These are phyloP conservation scores for Coleophoma eucalyptorum DNA, from an alignment of 2,329 filamentous ascomycete genomes.

Conservation along the genomic window DNA sequence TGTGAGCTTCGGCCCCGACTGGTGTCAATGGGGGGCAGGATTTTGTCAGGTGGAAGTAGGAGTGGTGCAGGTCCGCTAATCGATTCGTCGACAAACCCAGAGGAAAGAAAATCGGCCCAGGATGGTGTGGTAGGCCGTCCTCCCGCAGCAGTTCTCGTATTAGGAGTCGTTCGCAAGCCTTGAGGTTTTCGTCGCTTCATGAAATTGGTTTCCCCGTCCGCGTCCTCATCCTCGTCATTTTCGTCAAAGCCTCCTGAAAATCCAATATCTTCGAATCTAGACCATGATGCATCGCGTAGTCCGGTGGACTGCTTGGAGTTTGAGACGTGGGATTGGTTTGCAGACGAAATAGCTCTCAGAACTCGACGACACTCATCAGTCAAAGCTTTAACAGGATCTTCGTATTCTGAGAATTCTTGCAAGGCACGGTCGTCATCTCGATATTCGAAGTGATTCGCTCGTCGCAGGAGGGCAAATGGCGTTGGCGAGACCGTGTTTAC, in stretches of 20 bases:
- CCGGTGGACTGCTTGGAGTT: constrained; percentile 68
- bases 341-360: constrained; percentile 79
- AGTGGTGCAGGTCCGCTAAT: constrained; percentile 60
- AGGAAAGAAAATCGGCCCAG: constrained; percentile 96
- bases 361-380: constrained; percentile 95
- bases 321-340: constrained; percentile 79
- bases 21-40: constrained; percentile 79
- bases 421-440: constrained; percentile 83
- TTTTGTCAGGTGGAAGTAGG: constrained; percentile 86
- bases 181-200: constrained; percentile 34
- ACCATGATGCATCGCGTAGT: constrained; percentile 87
- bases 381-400: constrained; percentile 82
- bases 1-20: constrained; percentile 77
- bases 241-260: constrained; percentile 77
- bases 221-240: constrained; percentile 62
- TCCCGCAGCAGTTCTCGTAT: constrained; percentile 51
- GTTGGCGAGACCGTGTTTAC: constrained; percentile 93
- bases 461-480: constrained; percentile 83
- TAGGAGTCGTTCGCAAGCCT: constrained; percentile 61
- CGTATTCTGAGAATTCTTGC: constrained; percentile 80
- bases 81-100: constrained; percentile 81
- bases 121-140: constrained; percentile 91
- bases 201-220: constrained; percentile 34
- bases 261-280: constrained; percentile 90
- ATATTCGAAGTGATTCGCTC: constrained; percentile 94